These are phyloP conservation scores for Flaveria bidentis DNA, from an alignment of 129 eudicot genomes.

Conservation along the genomic window DNA sequence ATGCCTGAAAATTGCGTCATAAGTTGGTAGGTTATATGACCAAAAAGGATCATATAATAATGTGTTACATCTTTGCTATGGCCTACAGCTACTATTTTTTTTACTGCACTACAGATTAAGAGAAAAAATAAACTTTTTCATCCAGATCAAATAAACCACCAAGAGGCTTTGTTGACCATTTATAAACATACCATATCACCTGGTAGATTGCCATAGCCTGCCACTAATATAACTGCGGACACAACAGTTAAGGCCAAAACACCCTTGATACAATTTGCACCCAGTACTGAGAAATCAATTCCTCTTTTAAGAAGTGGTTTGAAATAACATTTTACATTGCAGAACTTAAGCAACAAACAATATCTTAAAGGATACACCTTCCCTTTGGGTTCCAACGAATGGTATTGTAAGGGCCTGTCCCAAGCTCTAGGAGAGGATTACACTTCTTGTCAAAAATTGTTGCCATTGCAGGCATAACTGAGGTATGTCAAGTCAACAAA, in stretches of 20 bases:
- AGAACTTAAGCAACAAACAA: not conserved
- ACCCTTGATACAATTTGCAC: slow-evolving; percentile 19
- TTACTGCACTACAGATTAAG: not conserved
- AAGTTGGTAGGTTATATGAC: not conserved
- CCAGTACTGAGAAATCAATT: slow-evolving; percentile 16
- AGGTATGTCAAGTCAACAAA: slow-evolving; percentile 52
- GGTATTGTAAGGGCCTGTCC: slow-evolving; percentile 91
- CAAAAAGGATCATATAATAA: slow-evolving; percentile 4
- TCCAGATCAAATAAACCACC: not conserved
- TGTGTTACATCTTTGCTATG: slow-evolving; percentile 19
- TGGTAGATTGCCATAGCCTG: slow-evolving; percentile 94
- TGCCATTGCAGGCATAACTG: slow-evolving; percentile 96
- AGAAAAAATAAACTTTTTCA: not conserved
- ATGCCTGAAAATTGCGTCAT: slow-evolving; percentile 53
- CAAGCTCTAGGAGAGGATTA: slow-evolving; percentile 89
- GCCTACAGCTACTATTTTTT: not conserved
- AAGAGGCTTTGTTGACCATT: slow-evolving; percentile 9
- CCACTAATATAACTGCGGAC: slow-evolving; percentile 79
- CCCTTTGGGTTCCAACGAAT: slow-evolving; percentile 96
- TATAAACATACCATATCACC: slow-evolving; percentile 79
- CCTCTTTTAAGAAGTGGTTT: not conserved
- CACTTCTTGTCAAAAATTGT: slow-evolving; percentile 93
- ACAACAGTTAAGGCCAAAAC: slow-evolving; percentile 53
- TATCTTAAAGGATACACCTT: slow-evolving; percentile 73
- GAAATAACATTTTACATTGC: not conserved